Percentiles rank a stretch among this genome's conserved stretches.
phyloP scores from a whole-genome alignment of 345 rosid genomes.

The Eucalyptus albens region DNA sequence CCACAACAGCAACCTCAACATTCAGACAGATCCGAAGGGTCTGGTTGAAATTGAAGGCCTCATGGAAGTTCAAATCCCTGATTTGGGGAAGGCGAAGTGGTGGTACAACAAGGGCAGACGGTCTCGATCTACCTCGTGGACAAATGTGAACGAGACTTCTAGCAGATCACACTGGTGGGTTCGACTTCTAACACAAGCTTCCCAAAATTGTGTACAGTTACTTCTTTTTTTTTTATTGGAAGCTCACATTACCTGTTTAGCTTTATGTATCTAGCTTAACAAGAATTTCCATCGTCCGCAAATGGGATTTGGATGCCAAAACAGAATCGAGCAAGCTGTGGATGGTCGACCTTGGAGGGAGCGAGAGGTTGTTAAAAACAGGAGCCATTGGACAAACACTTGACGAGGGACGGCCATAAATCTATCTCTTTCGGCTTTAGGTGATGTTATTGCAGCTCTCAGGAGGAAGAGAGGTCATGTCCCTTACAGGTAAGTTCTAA shows the following conservation, averaged over 20 bases:
- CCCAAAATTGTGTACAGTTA: not conserved
- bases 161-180: conserved; percentile 96
- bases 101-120: conserved; percentile 77
- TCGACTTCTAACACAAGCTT: not conserved
- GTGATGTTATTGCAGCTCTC: conserved; percentile 88
- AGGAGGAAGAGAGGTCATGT: conserved; percentile 82
- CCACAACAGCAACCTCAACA: conserved; percentile 67
- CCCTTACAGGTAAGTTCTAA: conserved; percentile 44
- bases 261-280: conserved; percentile 67
- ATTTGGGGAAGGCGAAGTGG: conserved; percentile 54
- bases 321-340: conserved; percentile 76
- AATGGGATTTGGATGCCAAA: conserved; percentile 35
- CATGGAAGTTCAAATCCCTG: conserved; percentile 59
- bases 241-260: conserved; percentile 43
- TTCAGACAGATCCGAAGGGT: conserved; percentile 85
- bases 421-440: conserved; percentile 90
- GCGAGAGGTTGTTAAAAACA: conserved; percentile 74
- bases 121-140: conserved; percentile 71
- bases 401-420: conserved; percentile 86
- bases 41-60: conserved; percentile 70
- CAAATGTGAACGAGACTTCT: conserved; percentile 77
- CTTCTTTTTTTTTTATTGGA: conserved; percentile 10
- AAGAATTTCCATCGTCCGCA: conserved; percentile 60
- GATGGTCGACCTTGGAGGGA: conserved; percentile 99
- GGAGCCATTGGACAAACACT: conserved; percentile 78